Percentiles rank a stretch among this genome's conserved stretches.
phyloP scores from a whole-genome alignment of 2,329 filamentous ascomycete genomes.

The Aspergillus aculeatus region DNA sequence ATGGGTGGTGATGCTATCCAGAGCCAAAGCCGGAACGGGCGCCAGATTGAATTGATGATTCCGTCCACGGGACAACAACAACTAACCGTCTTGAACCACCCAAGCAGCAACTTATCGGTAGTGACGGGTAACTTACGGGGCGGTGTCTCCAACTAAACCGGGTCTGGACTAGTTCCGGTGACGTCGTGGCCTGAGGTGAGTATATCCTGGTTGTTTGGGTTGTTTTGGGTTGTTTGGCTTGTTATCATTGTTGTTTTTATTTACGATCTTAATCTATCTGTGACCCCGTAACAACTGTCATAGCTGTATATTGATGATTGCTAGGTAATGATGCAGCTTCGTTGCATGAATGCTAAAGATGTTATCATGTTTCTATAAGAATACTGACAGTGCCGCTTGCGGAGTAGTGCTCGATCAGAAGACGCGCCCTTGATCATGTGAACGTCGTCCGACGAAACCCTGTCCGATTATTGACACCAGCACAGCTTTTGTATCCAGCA shows the following conservation, averaged over 20 bases:
- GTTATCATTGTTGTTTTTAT: not conserved
- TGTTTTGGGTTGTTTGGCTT: not conserved
- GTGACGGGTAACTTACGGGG: conserved; percentile 11
- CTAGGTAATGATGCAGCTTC: not conserved
- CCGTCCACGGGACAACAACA: conserved; percentile 15
- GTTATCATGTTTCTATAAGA: not conserved
- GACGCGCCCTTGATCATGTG: not conserved
- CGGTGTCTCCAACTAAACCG: conserved; percentile 9
- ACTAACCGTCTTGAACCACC: not conserved
- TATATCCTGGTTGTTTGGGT: not conserved
- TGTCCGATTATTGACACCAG: no score
- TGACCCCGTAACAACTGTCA: not conserved
- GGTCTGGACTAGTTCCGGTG: not conserved
- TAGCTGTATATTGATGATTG: not conserved
- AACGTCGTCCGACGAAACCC: not conserved
- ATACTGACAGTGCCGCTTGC: not conserved
- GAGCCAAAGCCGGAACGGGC: conserved; percentile 6
- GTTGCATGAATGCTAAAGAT: not conserved
- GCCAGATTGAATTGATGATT: conserved; percentile 4
- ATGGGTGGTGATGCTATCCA: conserved; percentile 15
- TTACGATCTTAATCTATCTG: not conserved
- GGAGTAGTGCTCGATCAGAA: not conserved
- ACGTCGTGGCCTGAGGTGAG: conserved; percentile 2
- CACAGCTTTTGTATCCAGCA: not conserved
- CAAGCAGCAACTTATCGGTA: not conserved